phyloP scores from a whole-genome alignment of 345 rosid species.

The Euphorbia peplus region DNA sequence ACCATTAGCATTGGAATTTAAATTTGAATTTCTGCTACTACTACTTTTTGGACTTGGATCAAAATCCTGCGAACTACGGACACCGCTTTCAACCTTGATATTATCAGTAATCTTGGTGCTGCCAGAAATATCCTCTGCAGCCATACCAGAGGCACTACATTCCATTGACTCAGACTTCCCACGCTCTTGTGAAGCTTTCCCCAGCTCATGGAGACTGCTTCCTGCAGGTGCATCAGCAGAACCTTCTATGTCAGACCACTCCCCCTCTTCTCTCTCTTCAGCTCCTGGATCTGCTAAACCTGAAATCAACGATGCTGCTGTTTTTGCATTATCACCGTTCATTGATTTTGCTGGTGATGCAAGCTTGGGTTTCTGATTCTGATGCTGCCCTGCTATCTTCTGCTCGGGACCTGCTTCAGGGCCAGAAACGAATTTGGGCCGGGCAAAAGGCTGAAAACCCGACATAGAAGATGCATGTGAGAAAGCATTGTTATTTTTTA shows the following conservation, averaged over 20 bases:
- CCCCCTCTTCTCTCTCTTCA: slow-evolving; percentile 95
- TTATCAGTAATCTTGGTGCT: slow-evolving; percentile 34
- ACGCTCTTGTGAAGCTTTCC: slow-evolving; percentile 35
- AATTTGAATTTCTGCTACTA: slow-evolving; percentile 40
- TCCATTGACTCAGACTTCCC: slow-evolving; percentile 29
- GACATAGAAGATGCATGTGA: slow-evolving; percentile 74
- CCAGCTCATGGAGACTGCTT: slow-evolving; percentile 30
- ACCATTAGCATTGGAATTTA: slow-evolving; percentile 43
- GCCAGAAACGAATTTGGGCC: slow-evolving; percentile 33
- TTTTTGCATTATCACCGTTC: slow-evolving; percentile 35
- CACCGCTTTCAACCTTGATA: slow-evolving; percentile 24
- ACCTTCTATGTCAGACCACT: slow-evolving; percentile 79
- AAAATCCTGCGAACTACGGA: slow-evolving; percentile 26
- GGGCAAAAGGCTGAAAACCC: slow-evolving; percentile 91
- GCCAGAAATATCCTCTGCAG: slow-evolving; percentile 18
- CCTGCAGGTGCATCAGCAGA: slow-evolving; percentile 32
- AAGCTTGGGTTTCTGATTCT: slow-evolving; percentile 25
- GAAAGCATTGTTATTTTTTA: slow-evolving; percentile 55
- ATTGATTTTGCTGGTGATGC: slow-evolving; percentile 33
- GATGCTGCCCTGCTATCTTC: slow-evolving; percentile 38
- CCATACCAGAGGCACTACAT: slow-evolving; percentile 25
- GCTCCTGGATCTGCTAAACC: slow-evolving; percentile 33
- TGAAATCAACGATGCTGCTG: slow-evolving; percentile 27
- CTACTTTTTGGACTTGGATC: slow-evolving; percentile 43
- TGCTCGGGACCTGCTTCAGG: slow-evolving; percentile 38